Conservation (phyloP, 768 basidiomycete species). For the Hericium coralloides region DNA sequence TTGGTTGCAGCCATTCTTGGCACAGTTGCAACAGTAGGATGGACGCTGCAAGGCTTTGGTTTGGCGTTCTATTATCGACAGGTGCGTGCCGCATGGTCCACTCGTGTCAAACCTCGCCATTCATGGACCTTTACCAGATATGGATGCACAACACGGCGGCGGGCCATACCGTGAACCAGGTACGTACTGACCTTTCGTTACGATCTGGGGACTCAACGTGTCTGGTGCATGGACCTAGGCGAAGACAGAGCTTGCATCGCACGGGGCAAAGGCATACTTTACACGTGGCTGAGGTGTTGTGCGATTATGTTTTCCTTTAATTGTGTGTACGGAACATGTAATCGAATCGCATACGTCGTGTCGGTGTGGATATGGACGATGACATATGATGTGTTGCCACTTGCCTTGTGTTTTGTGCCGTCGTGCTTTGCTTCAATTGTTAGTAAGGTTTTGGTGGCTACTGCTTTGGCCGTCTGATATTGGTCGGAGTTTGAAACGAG, state of each 20-base stretch:
- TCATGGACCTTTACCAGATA: constrained; percentile 36
- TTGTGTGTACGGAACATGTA: constrained; percentile 1
- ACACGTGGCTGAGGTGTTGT: constrained; percentile 53
- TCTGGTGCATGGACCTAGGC: constrained; percentile 39
- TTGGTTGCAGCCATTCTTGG: constrained; percentile 80
- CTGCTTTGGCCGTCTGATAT: neutral
- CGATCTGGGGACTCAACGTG: constrained; percentile 4
- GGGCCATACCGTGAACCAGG: constrained; percentile 86
- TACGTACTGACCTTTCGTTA: constrained; percentile 19
- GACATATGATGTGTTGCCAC: neutral
- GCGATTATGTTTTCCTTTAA: constrained; percentile 3
- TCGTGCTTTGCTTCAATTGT: neutral
- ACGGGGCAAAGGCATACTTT: constrained; percentile 86
- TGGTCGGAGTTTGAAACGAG: constrained; percentile 32
- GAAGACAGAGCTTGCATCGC: constrained; percentile 71
- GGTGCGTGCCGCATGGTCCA: constrained; percentile 31
- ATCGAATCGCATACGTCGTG: neutral
- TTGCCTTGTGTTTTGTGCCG: neutral
- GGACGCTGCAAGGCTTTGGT: constrained; percentile 81
- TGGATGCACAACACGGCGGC: constrained; percentile 73
- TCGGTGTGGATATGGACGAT: neutral
- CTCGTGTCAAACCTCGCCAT: constrained; percentile 7
- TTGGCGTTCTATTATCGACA: constrained; percentile 72
- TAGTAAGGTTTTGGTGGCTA: neutral
- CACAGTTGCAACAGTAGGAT: constrained; percentile 74